Conservation (phyloP, 2,329 filamentous ascomycete genomes). For the Nigrospora osmanthi region DNA sequence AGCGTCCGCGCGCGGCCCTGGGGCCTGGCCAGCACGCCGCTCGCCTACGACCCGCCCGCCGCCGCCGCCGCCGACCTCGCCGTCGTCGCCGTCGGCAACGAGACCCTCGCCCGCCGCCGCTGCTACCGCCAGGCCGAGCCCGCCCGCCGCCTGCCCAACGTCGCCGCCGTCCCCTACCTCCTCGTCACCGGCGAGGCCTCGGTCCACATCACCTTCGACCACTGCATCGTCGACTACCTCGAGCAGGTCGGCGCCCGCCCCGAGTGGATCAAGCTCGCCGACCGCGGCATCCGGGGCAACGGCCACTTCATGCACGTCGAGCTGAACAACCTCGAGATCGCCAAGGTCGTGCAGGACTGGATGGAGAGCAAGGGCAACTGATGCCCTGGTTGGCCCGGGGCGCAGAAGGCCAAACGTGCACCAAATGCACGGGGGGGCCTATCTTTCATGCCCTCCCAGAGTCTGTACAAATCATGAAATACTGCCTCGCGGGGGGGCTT, state of each 20-base stretch:
- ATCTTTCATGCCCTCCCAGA: too few relatives aligned
- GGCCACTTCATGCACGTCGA: constrained; percentile 4
- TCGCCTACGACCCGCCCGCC: constrained; percentile 3
- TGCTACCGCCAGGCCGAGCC: constrained; percentile 7
- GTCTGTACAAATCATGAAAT: too few relatives aligned
- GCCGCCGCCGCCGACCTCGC: neutral
- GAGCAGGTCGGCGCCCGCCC: constrained; percentile 2
- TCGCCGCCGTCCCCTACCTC: constrained; percentile 4
- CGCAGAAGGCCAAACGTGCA: too few relatives aligned
- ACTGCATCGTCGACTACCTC: constrained; percentile 3
- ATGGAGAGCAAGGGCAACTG: constrained; percentile 10
- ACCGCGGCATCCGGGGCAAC: constrained; percentile 3
- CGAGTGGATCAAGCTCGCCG: constrained; percentile 3
- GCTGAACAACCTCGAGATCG: constrained; percentile 3
- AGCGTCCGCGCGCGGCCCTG: neutral
- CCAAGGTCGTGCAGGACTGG: constrained; percentile 19
- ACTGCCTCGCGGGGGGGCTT: too few relatives aligned
- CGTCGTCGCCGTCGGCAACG: constrained; percentile 1
- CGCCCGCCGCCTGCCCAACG: neutral
- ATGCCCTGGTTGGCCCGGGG: too few relatives aligned
- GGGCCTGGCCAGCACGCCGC: constrained; percentile 3
- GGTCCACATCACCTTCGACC: constrained; percentile 4
- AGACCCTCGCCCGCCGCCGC: constrained; percentile 1
- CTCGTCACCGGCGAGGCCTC: constrained; percentile 2
- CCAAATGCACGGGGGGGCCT: too few relatives aligned